Evolutionary conservation across 768 basidiomycete species (phyloP).

Genomic region (Rhizopogon vulgaris): DNA sequence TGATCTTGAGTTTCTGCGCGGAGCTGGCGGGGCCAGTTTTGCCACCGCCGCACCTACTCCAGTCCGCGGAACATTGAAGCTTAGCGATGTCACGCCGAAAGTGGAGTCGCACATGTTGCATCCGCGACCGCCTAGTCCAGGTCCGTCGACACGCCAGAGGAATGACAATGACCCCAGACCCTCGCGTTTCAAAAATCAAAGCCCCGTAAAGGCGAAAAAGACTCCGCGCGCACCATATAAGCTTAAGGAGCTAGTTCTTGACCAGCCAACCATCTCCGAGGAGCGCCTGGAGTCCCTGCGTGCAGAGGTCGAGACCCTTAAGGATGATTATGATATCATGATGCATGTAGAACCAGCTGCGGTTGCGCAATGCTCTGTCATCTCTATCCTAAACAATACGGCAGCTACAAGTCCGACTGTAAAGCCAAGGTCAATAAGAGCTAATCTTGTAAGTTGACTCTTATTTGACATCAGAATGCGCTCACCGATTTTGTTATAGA

Average conservation of each 20-base stretch:
- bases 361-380: neutral
- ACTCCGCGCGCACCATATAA: conserved; percentile 1
- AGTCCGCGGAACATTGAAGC: conserved; percentile 29
- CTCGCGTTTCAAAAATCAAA: conserved; percentile 10
- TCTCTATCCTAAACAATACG: neutral
- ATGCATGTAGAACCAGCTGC: conserved; percentile 1
- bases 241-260: neutral
- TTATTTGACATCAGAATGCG: conserved; percentile 3
- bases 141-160: conserved; percentile 10
- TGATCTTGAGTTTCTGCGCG: conserved; percentile 33
- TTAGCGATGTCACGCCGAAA: conserved; percentile 37
- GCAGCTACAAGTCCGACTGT: conserved; percentile 10
- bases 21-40: conserved; percentile 33
- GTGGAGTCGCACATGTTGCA: conserved; percentile 11
- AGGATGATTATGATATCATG: conserved; percentile 3
- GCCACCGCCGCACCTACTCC: conserved; percentile 24
- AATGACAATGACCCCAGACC: conserved; percentile 6
- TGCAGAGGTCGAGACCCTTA: conserved; percentile 13
- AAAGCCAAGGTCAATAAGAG: conserved; percentile 21
- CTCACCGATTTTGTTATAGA: conserved; percentile 15
- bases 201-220: conserved; percentile 10
- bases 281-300: conserved; percentile 20
- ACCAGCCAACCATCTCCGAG: conserved; percentile 17
- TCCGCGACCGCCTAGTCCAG: conserved; percentile 9
- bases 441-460: conserved; percentile 16